Evolutionary conservation across 192 early-diverging fungal genomes (phyloP).

Genomic region (Linnemannia hyalina): DNA sequence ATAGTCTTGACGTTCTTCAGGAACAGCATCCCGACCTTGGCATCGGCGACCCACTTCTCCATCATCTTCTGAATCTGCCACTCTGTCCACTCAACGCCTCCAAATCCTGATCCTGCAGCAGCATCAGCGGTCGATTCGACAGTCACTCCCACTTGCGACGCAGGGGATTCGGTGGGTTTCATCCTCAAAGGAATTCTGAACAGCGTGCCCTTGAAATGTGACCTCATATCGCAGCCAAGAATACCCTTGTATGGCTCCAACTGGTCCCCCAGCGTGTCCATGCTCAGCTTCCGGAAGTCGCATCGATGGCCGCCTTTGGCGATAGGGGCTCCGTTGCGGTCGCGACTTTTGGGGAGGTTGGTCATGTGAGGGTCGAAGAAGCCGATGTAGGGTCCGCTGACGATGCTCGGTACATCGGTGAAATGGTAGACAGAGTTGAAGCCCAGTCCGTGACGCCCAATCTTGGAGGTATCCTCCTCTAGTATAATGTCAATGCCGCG

Average conservation of each 20-base stretch:
- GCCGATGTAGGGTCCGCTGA: slow-evolving; percentile 36
- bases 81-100: not conserved
- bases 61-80: not conserved
- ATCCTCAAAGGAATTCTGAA: slow-evolving; percentile 37
- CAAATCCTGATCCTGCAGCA: not conserved
- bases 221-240: slow-evolving; percentile 37
- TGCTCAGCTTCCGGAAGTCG: slow-evolving; percentile 17
- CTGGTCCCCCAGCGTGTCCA: slow-evolving; percentile 16
- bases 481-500: not conserved
- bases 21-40: slow-evolving; percentile 27
- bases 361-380: slow-evolving; percentile 40
- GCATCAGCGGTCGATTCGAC: too few relatives aligned
- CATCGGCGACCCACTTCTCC: slow-evolving; percentile 8
- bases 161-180: too few relatives aligned
- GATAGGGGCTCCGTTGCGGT: not conserved
- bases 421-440: slow-evolving; percentile 51
- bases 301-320: slow-evolving; percentile 21
- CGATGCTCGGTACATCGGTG: slow-evolving; percentile 52
- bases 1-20: slow-evolving; percentile 14
- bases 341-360: slow-evolving; percentile 16
- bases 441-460: slow-evolving; percentile 49
- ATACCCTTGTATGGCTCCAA: slow-evolving; percentile 19
- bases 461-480: slow-evolving; percentile 29
- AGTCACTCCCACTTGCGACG: too few relatives aligned
- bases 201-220: slow-evolving; percentile 39